phyloP scores from a whole-genome alignment of 73 alveolate genomes.

The Tetrahymena borealis region DNA sequence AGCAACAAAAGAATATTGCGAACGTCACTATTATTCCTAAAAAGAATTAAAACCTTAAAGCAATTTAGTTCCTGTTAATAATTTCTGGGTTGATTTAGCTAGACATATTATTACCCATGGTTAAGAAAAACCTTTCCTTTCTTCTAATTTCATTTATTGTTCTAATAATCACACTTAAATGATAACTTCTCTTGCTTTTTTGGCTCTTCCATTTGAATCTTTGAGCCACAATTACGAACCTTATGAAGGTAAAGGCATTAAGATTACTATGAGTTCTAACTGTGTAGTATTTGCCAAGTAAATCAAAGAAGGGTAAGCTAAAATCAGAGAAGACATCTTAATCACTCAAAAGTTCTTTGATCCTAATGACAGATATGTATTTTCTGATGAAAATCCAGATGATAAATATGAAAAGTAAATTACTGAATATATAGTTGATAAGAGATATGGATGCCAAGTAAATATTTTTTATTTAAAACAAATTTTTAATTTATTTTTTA shows the following conservation, averaged over 20 bases:
- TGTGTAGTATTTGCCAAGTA: constrained; percentile 70
- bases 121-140: constrained; percentile 49
- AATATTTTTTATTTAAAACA: not conserved
- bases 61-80: constrained; percentile 14
- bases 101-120: constrained; percentile 48
- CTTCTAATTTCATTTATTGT: constrained; percentile 61
- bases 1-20: constrained; percentile 76
- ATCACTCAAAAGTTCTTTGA: constrained; percentile 74
- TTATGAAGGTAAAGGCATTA: constrained; percentile 55
- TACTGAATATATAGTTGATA: constrained; percentile 60
- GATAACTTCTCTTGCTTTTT: constrained; percentile 57
- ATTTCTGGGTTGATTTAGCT: constrained; percentile 78
- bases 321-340: constrained; percentile 63
- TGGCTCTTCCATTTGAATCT: constrained; percentile 72
- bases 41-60: not conserved
- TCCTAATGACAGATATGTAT: constrained; percentile 23
- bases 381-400: constrained; percentile 41
- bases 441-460: constrained; percentile 71
- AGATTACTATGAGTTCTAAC: constrained; percentile 51
- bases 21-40: constrained; percentile 67
- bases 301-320: constrained; percentile 67
- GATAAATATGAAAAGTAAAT: constrained; percentile 54
- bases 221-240: constrained; percentile 59
- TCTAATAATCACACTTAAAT: constrained; percentile 45
- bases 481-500: not conserved